Base-by-base conservation (phyloP, 148 eudicot genomes). In the Suaeda aralocaspica region DNA sequence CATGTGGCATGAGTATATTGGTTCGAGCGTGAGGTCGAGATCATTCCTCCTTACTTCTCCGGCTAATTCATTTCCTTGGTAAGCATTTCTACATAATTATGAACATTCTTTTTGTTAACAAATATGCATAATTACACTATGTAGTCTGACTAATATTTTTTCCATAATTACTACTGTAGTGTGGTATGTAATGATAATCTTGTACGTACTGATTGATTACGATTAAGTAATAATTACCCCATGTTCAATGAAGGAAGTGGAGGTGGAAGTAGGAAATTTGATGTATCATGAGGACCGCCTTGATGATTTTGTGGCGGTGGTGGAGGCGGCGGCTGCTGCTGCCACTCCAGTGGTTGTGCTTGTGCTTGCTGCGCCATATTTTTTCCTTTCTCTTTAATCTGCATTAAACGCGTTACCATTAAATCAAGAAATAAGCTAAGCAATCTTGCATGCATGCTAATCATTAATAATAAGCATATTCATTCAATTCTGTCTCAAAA, bases 331-430 rank as follows among this genome's bases (percentile, higher is more conserved):
- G 67, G 70, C 46, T 76, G 88, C 71, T 80, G 84, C 39, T 80
- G 79, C 86, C 86, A 85, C 50, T 83, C 86, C 45, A 66, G 55
- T 33, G 82, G 82, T 21, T 75, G 84, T 4, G 68, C 64, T n/a
- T n/a, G n/a, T n/a, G n/a, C n/a, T n/a, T n/a, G n/a, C 60, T 81
- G 80, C 8, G 59, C 72, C 53, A 78, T 39, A 39, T 64, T 69
- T 77, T 83, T 84, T 70, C 85, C 96, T 79, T 64, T 85, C 72
- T 90, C 90, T 72, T 84, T 90, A 53, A 90, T 84, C 96, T 90
- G 22, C 51, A 46, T 48, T 9, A 28, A 21, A 0, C 5, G 1
- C 25, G 52, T 68, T 31, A 1, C 60, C 44, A 53, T 36, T 42
- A 33, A 68, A 57, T 11, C 41, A n/a, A 28, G 21, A 2, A 31